Percentiles rank a stretch among this genome's conserved stretches.
Evolutionary conservation across 306 rosid species (phyloP).

Genomic region (Delonix regia): DNA sequence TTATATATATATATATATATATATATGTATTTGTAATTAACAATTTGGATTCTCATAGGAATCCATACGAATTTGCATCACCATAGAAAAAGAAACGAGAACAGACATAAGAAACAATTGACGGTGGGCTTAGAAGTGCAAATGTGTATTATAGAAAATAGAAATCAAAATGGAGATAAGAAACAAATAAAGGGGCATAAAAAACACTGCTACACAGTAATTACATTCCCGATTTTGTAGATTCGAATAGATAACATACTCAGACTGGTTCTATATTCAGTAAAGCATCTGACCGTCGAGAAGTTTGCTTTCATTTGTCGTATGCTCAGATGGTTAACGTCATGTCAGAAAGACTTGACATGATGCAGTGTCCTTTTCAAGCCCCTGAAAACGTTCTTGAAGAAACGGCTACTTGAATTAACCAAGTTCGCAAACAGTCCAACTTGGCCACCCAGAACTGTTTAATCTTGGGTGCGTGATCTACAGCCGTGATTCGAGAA

Average conservation of each 20-base stretch:
- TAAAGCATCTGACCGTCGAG: not conserved
- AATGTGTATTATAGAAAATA: no score
- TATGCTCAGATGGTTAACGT: constrained; percentile 20
- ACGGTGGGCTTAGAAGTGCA: no score
- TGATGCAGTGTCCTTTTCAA: constrained; percentile 21
- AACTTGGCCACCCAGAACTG: not conserved
- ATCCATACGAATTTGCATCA: no score
- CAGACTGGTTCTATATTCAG: not conserved
- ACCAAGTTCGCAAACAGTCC: constrained; percentile 22
- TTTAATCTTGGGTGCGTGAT: constrained; percentile 10
- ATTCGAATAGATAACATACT: not conserved
- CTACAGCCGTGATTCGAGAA: not conserved
- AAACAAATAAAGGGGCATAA: no score
- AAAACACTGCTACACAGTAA: not conserved
- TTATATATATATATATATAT: no score
- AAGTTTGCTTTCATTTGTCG: not conserved
- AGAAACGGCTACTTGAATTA: not conserved
- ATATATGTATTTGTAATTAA: no score
- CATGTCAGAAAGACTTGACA: not conserved
- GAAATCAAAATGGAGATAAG: no score
- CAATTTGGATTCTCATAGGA: no score
- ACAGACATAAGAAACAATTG: no score
- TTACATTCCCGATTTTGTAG: constrained; percentile 28
- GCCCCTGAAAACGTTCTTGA: constrained; percentile 11
- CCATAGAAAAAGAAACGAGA: no score